These are phyloP conservation scores for Cryptococcus sp. DNA, from an alignment of 1,284 basidiomycete genomes.

Conservation along the genomic window DNA sequence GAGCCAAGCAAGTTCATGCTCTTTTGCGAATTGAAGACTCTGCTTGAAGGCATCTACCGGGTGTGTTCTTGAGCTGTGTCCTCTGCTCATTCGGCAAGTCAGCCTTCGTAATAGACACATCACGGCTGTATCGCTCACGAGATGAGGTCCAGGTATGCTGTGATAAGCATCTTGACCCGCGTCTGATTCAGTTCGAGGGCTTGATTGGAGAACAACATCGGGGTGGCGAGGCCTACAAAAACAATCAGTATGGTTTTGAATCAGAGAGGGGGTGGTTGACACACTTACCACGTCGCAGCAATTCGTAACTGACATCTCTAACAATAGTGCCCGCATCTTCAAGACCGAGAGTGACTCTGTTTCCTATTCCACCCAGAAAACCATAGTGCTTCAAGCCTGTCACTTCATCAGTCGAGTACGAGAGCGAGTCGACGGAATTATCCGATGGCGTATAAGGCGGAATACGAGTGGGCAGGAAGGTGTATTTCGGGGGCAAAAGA, in stretches of 20 bases:
- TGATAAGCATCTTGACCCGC: conserved; percentile 70
- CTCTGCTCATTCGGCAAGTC: conserved; percentile 5
- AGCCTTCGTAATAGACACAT: conserved; percentile 19
- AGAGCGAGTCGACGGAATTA: conserved; percentile 35
- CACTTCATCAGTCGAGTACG: conserved; percentile 27
- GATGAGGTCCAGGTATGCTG: conserved; percentile 63
- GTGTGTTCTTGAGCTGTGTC: conserved; percentile 25
- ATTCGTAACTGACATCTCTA: conserved; percentile 68
- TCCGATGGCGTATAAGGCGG: conserved; percentile 26
- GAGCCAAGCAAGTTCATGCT: conserved; percentile 82
- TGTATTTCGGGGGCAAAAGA: conserved; percentile 33
- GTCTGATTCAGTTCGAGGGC: conserved; percentile 77
- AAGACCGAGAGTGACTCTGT: conserved; percentile 61
- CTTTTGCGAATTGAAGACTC: conserved; percentile 75
- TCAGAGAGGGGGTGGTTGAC: too few relatives aligned
- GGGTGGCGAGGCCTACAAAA: conserved; percentile 69
- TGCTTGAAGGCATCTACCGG: conserved; percentile 60
- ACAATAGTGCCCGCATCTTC: conserved; percentile 72
- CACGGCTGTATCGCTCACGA: conserved; percentile 56
- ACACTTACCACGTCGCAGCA: conserved; percentile 61
- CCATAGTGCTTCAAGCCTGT: conserved; percentile 35
- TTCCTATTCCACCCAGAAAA: conserved; percentile 37
- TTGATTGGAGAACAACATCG: conserved; percentile 81
- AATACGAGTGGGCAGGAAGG: conserved; percentile 36
- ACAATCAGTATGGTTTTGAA: too few relatives aligned